phyloP scores from a whole-genome alignment of 768 basidiomycete species.

The Pleurotus ostreatus region DNA sequence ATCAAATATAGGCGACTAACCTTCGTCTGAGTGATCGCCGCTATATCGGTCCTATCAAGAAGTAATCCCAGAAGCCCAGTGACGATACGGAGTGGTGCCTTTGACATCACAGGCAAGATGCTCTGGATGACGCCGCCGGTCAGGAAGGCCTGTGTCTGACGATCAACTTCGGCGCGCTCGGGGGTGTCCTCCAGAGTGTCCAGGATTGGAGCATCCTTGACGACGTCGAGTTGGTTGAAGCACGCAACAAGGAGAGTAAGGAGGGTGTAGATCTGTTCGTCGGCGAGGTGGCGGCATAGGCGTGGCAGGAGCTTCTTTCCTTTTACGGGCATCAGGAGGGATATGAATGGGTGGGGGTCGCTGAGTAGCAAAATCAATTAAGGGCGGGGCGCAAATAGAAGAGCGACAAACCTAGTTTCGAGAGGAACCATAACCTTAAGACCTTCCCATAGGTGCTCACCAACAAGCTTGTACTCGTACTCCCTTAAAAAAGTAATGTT shows the following conservation, averaged over 20 bases:
- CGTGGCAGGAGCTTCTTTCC: conserved; percentile 92
- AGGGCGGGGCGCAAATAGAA: background rate
- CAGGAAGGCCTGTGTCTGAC: conserved; percentile 89
- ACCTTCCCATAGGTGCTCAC: conserved; percentile 75
- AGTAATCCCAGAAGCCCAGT: conserved; percentile 84
- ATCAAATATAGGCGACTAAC: conserved; percentile 37
- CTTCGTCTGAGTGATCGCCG: conserved; percentile 71
- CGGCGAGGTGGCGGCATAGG: conserved; percentile 77
- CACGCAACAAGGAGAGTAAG: conserved; percentile 91
- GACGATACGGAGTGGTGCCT: conserved; percentile 75
- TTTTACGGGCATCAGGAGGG: conserved; percentile 81
- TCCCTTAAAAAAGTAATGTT: conserved; percentile 39
- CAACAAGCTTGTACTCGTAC: conserved; percentile 47
- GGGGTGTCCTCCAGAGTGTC: conserved; percentile 61
- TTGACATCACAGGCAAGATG: conserved; percentile 77
- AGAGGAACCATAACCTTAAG: conserved; percentile 87
- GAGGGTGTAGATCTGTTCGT: conserved; percentile 78
- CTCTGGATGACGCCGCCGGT: conserved; percentile 76
- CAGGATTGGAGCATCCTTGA: conserved; percentile 68
- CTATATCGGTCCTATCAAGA: conserved; percentile 73
- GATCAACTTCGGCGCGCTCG: conserved; percentile 68
- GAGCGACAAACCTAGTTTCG: conserved; percentile 72
- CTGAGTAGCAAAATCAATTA: conserved; percentile 31
- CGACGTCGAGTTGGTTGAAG: conserved; percentile 91
- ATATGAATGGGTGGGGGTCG: conserved; percentile 95